Evolutionary conservation across 345 rosid species (phyloP).

Genomic region (Euphorbia peplus): DNA sequence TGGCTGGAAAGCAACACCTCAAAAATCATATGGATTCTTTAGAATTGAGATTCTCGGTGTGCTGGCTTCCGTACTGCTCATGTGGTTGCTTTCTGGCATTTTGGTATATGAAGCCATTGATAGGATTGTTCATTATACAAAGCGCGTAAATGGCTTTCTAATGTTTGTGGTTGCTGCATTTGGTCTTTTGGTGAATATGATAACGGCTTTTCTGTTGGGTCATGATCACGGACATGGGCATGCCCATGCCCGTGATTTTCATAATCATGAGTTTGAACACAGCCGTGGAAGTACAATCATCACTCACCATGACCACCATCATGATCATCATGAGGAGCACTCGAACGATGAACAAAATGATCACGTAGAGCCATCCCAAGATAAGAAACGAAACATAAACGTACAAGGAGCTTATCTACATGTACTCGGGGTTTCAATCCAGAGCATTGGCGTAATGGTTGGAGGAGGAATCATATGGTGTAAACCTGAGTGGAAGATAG

Average conservation of each 20-base stretch:
- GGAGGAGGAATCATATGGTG: conserved; percentile 30
- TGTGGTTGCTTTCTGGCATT: conserved; percentile 33
- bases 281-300: conserved; percentile 38
- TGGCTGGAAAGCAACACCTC: conserved; percentile 32
- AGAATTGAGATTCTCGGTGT: conserved; percentile 28
- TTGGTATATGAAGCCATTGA: conserved; percentile 27
- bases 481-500: conserved; percentile 29
- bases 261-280: conserved; percentile 27
- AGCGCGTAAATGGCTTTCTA: conserved; percentile 20
- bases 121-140: conserved; percentile 21
- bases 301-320: conserved; percentile 34
- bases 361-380: conserved; percentile 21
- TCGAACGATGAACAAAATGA: conserved; percentile 23
- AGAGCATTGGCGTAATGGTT: conserved; percentile 26
- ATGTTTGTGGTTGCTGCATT: conserved; percentile 29
- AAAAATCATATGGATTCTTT: conserved; percentile 26
- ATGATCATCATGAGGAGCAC: conserved; percentile 15
- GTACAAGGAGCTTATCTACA: conserved; percentile 25
- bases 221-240: conserved; percentile 24
- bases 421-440: conserved; percentile 25
- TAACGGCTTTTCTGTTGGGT: conserved; percentile 25
- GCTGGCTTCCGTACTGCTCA: conserved; percentile 28
- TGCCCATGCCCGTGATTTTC: conserved; percentile 16
- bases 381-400: conserved; percentile 18
- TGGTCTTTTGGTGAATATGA: conserved; percentile 22